Evolutionary conservation across 306 rosid species (phyloP), one percentile per base, ranked within the genome.

Genomic region (Corylus avellana): DNA sequence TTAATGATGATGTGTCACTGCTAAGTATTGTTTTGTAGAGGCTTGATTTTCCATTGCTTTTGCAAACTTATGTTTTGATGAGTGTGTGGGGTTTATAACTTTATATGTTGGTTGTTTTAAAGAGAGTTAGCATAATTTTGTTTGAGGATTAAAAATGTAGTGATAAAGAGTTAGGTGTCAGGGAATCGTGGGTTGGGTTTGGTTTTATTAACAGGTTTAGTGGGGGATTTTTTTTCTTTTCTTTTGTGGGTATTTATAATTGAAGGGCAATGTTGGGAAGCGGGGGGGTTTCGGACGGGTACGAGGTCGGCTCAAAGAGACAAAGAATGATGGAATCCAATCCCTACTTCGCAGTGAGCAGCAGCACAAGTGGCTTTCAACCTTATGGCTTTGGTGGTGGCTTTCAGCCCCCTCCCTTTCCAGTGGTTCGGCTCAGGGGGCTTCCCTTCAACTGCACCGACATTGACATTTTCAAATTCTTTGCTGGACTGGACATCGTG

Each of bases 261-360:
- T 90, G 93, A 94, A 94, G 98, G 97, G 97, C 97, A 94, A 94
- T 94, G 97, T 94, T 94, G 97, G 98, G 98, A 84, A 87, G 94
- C 96, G 97, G 98, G 98, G 97, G 98, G 98, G 92, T 92, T 84
- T 92, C 94, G 84, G 98, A 94, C 93, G 97, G 94, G 93, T 94
- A 92, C 97, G 97, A 92, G 97, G 97, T 94, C 88, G 98, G 98
- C 98, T 94, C 97, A 92, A 94, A 94, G 97, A 92, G 98, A 92
- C 97, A 91, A 92, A 91, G 98, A 94, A 94, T 94, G 98, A 94
- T 94, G 98, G 98, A 94, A 89, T 89, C 97, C 81, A 90, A 92
- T 94, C 97, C 97, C 88, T 94, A 94, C 98, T 94, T 94, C 93
- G 97, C 98, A 94, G 98, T 94, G 91, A 91, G 94, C 89, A 89